phyloP scores from a whole-genome alignment of 208 protist species.

The Wallacemonas sp. region DNA sequence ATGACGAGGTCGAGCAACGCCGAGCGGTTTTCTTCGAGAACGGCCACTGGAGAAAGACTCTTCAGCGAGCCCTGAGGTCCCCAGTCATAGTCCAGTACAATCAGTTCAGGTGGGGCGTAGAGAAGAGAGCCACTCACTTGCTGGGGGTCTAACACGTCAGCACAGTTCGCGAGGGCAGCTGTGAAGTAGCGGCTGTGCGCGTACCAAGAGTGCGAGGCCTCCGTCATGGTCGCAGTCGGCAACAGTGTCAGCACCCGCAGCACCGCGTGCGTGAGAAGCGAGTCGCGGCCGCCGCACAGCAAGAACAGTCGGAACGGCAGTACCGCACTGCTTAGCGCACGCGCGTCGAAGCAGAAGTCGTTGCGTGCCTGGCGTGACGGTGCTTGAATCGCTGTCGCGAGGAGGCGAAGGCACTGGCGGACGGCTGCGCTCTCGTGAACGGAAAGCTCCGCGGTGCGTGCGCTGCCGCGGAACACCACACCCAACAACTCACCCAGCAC shows the following conservation, averaged over 20 bases:
- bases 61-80: conserved; percentile 10
- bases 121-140: neutral
- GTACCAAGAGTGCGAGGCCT: conserved; percentile 47
- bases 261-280: conserved; percentile 48
- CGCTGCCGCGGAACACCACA: conserved; percentile 40
- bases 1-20: conserved; percentile 85
- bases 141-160: conserved; percentile 7
- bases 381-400: conserved; percentile 56
- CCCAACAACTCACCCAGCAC: conserved; percentile 68
- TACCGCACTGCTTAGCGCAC: conserved; percentile 54
- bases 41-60: neutral
- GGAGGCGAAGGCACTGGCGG: conserved; percentile 65
- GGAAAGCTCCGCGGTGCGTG: conserved; percentile 46
- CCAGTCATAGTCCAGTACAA: conserved; percentile 57
- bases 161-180: neutral
- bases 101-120: conserved; percentile 55
- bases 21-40: conserved; percentile 49
- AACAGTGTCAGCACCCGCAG: conserved; percentile 66
- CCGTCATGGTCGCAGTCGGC: conserved; percentile 45
- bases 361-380: conserved; percentile 51
- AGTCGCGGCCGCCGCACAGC: conserved; percentile 22
- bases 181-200: conserved; percentile 27
- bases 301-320: conserved; percentile 54
- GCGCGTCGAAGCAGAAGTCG: conserved; percentile 71
- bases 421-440: conserved; percentile 64